Base-by-base conservation (phyloP, 352 stramenopile genomes). In the Globisporangium polare region DNA sequence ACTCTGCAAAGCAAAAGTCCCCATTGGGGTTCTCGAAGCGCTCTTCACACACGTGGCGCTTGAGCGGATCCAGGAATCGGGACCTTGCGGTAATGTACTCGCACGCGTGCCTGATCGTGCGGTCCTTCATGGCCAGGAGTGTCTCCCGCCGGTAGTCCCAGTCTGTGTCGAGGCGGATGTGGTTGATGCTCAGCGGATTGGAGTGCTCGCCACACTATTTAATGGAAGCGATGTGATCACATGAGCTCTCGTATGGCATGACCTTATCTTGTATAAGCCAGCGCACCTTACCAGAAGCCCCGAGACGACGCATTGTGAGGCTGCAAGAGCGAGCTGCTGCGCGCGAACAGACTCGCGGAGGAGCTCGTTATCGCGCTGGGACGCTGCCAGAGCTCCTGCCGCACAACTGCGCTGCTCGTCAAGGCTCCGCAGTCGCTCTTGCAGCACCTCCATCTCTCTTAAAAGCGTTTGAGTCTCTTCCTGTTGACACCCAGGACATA, bases 391-490 rank as follows among this genome's bases (percentile, higher is more conserved):
- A 12, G 42, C 2, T 24, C 18, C 42, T 22, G 8, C 18, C 4
- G 9, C 42, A 5, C 6, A 20, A 1, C n/a, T 3, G 3, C n/a
- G 42, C 42, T 47, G 18, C 51, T 1, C 20, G 60, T 53, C 57
- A 6, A 83, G 33, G 2, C 37, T 49, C 41, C 66, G 24, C 18
- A 77, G 59, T 17, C 74, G 67, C 26, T 60, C 57, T 41, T 77
- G 63, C 1, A 83, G 63, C 27, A 60, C 33, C 22, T 65, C 49
- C 33, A 80, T 43, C 46, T 83, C 71, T 13, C 63, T 63, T 47
- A 76, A 41, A 37, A 83, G 62, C 63, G 74, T 50, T 4, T 72
- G 69, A 57, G 78, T 79, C 65, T 78, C 77, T 63, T 83, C 74
- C 68, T 71, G 42, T 22, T 15, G 20, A 57, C 5, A 39, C 10